phyloP scores from a whole-genome alignment of 192 early-diverging fungal genomes.

The Coemansia sp. region DNA sequence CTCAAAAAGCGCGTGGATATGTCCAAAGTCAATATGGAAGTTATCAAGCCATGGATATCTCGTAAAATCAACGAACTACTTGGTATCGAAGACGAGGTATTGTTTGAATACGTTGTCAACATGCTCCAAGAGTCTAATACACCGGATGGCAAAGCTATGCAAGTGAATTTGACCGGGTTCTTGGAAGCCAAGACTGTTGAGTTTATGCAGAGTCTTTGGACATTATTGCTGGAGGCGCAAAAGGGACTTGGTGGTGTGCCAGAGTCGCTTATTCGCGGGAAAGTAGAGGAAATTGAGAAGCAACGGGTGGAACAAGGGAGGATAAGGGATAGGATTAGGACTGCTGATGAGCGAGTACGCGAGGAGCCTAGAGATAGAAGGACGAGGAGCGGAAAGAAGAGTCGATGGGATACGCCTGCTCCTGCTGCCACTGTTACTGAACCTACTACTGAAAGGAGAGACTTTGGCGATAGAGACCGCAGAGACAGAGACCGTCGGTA shows the following conservation, averaged over 20 bases:
- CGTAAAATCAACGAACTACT: slow-evolving; percentile 71
- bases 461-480: neutral
- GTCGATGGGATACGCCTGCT: slow-evolving; percentile 32
- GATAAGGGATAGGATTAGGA: slow-evolving; percentile 20
- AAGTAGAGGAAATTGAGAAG: slow-evolving; percentile 77
- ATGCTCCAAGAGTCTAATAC: slow-evolving; percentile 76
- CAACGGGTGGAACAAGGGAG: slow-evolving; percentile 39
- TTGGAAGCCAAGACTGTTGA: slow-evolving; percentile 76
- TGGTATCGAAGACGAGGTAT: slow-evolving; percentile 93
- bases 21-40: slow-evolving; percentile 84
- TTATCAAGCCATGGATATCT: slow-evolving; percentile 89
- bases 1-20: slow-evolving; percentile 62
- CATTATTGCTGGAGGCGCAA: slow-evolving; percentile 88
- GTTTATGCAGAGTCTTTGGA: slow-evolving; percentile 92
- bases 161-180: slow-evolving; percentile 95
- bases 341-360: slow-evolving; percentile 13
- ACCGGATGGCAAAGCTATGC: slow-evolving; percentile 87
- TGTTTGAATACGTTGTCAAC: slow-evolving; percentile 83
- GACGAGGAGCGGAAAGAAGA: slow-evolving; percentile 22
- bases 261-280: slow-evolving; percentile 76
- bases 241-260: slow-evolving; percentile 82
- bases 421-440: neutral
- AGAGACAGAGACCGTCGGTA: neutral
- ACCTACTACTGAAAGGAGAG: neutral
- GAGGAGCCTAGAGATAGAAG: slow-evolving; percentile 6